Evolutionary conservation across 2,329 filamentous ascomycete genomes (phyloP).

Genomic region (Magnaporthiopsis rhizophila): DNA sequence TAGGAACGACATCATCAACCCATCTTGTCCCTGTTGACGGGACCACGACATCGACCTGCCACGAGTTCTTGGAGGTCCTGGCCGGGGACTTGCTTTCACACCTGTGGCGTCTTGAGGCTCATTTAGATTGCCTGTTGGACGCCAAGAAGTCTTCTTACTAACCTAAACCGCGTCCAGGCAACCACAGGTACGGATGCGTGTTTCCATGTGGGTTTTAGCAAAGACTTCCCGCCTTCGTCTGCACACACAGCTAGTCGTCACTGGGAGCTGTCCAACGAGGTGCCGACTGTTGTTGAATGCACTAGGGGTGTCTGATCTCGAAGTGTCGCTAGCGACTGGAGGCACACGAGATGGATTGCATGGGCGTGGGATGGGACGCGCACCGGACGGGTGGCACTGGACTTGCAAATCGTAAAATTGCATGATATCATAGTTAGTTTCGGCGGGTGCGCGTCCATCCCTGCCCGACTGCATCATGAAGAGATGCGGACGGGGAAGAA

Average conservation of each 20-base stretch:
- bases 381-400: background rate
- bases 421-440: constrained; percentile 2
- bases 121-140: too few relatives aligned
- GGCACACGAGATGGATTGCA: background rate
- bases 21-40: too few relatives aligned
- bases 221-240: background rate
- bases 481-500: background rate
- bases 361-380: background rate
- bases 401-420: background rate
- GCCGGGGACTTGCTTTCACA: background rate
- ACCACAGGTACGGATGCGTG: background rate
- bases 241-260: background rate
- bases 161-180: background rate
- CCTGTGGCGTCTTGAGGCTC: background rate
- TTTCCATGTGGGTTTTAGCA: background rate
- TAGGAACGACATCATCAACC: too few relatives aligned
- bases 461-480: background rate
- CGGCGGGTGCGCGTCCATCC: background rate
- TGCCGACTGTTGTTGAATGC: background rate
- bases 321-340: background rate
- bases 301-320: background rate
- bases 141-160: background rate
- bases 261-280: background rate
- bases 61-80: too few relatives aligned
- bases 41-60: too few relatives aligned